Evolutionary conservation across 345 rosid genomes (phyloP), one percentile per base, ranked within the genome.

Genomic region (Corchorus capsularis): DNA sequence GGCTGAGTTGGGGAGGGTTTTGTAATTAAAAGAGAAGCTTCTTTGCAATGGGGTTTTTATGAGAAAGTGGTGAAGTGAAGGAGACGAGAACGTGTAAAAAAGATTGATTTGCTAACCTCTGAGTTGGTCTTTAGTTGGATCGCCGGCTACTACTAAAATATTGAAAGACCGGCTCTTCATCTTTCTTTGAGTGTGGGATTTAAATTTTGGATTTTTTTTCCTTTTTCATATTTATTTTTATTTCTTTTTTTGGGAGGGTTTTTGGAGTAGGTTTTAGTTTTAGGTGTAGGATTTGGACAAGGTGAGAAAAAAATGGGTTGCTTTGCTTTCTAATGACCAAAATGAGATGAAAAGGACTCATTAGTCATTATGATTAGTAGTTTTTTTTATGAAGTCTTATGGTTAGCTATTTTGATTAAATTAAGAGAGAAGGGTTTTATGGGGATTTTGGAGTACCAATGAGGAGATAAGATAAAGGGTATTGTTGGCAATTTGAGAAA

Each of bases 91-190:
- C 72, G 59, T 50, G 72, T 69, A 14, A 10, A 53, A 13, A 53
- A 3, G 19, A 14, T 16, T 13, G 27, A 27, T 15, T 3, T 6
- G 43, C 43, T 3, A 39, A 39, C 19, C 47, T 45, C 22, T 46
- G 39, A 46, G 37, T 49, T 67, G 39, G 71, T 65, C 69, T n/a
- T 65, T 65, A 41, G 69, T 65, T 65, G 69, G 69, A 43, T 41
- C 52, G 34, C 32, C 69, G 69, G 69, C 32, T 5, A 41, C 32
- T 5, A 41, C 50, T 64, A n/a, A 17, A 64, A 41, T 8, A 41
- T 9, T 11, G 0, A 6, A 34, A 4, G 5, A 20, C 10, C 34
- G 17, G 61, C 46, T 52, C 32, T 69, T 1, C 32, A 47, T 27
- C 8, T 27, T 69, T 49, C 8, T 39, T 37, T 45, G 41, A 46